phyloP scores from a whole-genome alignment of 345 rosid genomes.

The Dipteronia dyeriana region DNA sequence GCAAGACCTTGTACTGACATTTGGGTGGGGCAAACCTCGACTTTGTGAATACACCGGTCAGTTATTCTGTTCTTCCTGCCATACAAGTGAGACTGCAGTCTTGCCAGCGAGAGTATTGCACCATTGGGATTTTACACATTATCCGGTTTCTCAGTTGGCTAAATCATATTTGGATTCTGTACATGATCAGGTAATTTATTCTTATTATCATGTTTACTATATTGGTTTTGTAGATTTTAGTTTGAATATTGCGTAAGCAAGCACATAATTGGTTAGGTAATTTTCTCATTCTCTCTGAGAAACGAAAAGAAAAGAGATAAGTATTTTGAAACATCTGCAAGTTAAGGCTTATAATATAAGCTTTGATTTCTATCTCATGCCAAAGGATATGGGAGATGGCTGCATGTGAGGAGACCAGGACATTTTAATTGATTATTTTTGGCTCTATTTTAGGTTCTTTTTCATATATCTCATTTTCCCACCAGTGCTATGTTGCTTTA shows the following conservation, averaged over 20 bases:
- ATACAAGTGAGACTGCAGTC: slow-evolving; percentile 78
- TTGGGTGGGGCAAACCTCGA: slow-evolving; percentile 95
- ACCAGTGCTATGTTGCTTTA: neutral
- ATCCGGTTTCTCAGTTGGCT: slow-evolving; percentile 87
- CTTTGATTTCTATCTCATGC: neutral
- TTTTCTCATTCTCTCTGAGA: too few species aligned
- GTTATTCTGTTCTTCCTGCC: slow-evolving; percentile 87
- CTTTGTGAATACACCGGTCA: slow-evolving; percentile 93
- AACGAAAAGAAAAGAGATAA: neutral
- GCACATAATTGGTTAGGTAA: neutral
- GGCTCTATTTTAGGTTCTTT: neutral
- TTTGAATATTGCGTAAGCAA: neutral
- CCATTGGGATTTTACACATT: slow-evolving; percentile 81
- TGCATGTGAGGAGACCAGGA: slow-evolving; percentile 5
- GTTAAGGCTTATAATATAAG: neutral
- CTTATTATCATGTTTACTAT: neutral
- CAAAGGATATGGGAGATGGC: slow-evolving; percentile 14
- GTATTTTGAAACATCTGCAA: neutral
- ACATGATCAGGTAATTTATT: slow-evolving; percentile 69
- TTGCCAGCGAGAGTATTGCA: slow-evolving; percentile 92
- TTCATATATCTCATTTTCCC: neutral
- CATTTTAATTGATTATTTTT: neutral
- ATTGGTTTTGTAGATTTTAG: neutral
- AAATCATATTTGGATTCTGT: slow-evolving; percentile 94
- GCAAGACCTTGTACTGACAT: slow-evolving; percentile 64